Base-by-base conservation (phyloP, 176 grass and related monocot genomes). In the Elaeis guineensis region DNA sequence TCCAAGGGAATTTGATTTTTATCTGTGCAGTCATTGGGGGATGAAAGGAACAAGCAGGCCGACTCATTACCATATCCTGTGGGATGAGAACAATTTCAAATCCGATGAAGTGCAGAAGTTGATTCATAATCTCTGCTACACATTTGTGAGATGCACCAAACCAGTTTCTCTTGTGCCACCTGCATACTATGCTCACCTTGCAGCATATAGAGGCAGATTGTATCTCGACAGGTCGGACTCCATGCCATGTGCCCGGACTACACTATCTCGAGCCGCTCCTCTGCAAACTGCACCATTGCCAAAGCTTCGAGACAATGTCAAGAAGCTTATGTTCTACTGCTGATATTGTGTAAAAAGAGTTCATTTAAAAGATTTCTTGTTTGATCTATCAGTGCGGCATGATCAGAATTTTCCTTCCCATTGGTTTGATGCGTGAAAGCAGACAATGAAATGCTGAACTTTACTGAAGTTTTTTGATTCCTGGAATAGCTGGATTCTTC, bases 271-370 rank as follows among this genome's bases (percentile, higher is more conserved):
- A 56, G 52, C 77, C 4, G 70, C 61, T 25, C 77, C 83, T 57
- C 56, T 87, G 59, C 83, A 83, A 54, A 95, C 83, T 7, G 72
- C 59, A 1, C 86, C 91, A 0, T 64, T 95, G 53, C 91, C 91
- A 58, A 86, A 95, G 83, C 80, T 95, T 63, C 71, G 71, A 60
- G 91, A 95, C 58, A 90, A 63, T 19, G 75, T 95, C 18, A 89
- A 87, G 80, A 86, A 85, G 32, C 86, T 95, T 49, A 95, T 95
- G 91, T 95, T 95, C 69, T 95, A 95, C 77, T 95, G 91, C 67
- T 95, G 58, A 90, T 14, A 44, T 44, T 44, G 35, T 12, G 8
- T 12, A 12, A 44, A 12, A 44, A 14, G 35, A 44, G 35, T 3
- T 44, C 35, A 44, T 12, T 44, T 12, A 12, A 44, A 44, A 11